phyloP scores from a whole-genome alignment of 2,329 filamentous ascomycete species.

The Chaetomiaceae sp. region DNA sequence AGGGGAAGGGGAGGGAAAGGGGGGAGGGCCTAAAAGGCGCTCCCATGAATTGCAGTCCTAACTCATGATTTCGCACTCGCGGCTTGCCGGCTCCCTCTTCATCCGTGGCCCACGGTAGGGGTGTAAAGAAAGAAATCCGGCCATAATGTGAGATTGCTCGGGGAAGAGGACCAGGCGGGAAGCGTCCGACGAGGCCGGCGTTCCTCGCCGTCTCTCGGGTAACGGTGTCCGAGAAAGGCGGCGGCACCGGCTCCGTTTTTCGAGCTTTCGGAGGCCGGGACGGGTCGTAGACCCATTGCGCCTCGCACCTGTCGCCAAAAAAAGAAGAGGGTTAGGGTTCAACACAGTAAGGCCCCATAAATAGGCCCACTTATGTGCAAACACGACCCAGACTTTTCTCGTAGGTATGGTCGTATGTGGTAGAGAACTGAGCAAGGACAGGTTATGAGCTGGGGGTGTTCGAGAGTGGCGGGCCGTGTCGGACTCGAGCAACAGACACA shows the following conservation, averaged over 20 bases:
- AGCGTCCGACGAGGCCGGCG: conserved; percentile 14
- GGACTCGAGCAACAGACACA: too few species aligned
- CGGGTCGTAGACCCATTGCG: too few species aligned
- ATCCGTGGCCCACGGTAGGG: conserved; percentile 7
- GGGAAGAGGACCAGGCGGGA: neutral
- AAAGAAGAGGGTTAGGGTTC: conserved; percentile 1
- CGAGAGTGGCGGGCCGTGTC: too few species aligned
- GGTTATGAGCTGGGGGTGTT: too few species aligned
- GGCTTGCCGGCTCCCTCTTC: conserved; percentile 4
- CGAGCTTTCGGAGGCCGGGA: neutral
- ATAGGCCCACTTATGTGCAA: conserved; percentile 4
- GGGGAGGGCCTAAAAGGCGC: neutral
- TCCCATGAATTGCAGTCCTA: neutral
- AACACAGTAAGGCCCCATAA: neutral
- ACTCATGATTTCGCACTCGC: neutral
- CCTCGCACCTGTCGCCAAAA: neutral
- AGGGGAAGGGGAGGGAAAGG: neutral
- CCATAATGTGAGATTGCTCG: neutral
- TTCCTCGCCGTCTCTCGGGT: conserved; percentile 15
- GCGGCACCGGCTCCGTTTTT: neutral
- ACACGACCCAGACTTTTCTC: neutral
- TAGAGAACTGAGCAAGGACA: neutral
- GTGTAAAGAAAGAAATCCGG: neutral
- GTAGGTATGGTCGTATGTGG: conserved; percentile 4
- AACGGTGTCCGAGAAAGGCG: conserved; percentile 17